Conservation (phyloP, 2,329 filamentous ascomycete genomes). For the Thelonectria discophora region DNA sequence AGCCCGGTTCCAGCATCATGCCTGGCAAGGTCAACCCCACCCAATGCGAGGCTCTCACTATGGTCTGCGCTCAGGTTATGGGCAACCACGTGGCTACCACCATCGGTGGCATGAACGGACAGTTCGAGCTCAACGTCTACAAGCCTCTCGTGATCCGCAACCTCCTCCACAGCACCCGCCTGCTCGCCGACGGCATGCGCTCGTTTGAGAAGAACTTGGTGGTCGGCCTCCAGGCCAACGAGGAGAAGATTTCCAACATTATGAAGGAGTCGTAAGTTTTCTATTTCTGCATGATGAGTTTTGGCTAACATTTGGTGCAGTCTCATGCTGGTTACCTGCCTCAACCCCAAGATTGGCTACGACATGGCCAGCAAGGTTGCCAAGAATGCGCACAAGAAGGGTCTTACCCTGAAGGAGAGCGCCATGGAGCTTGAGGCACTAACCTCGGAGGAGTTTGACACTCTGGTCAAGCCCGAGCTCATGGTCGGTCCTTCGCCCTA, state of each 20-base stretch:
- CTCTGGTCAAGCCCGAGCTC: slow-evolving; percentile 88
- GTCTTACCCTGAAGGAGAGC: slow-evolving; percentile 89
- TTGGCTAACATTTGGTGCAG: slow-evolving; percentile 55
- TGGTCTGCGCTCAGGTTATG: slow-evolving; percentile 98
- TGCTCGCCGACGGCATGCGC: slow-evolving; percentile 90
- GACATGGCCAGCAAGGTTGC: slow-evolving; percentile 97
- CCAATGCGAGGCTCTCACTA: slow-evolving; percentile 96
- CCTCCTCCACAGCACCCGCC: slow-evolving; percentile 88
- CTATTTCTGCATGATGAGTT: not conserved
- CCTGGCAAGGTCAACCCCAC: slow-evolving; percentile 99
- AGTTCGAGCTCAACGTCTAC: slow-evolving; percentile 99
- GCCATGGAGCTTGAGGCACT: slow-evolving; percentile 93
- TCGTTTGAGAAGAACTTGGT: slow-evolving; percentile 96
- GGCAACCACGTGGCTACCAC: slow-evolving; percentile 95
- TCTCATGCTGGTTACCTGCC: slow-evolving; percentile 97
- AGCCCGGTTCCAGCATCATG: slow-evolving; percentile 98
- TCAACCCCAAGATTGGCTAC: slow-evolving; percentile 97
- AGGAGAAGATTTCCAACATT: slow-evolving; percentile 87
- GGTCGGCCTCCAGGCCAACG: slow-evolving; percentile 87
- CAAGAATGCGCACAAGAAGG: slow-evolving; percentile 99
- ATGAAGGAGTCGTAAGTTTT: slow-evolving; percentile 88
- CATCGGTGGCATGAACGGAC: slow-evolving; percentile 94
- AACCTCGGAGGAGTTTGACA: slow-evolving; percentile 88
- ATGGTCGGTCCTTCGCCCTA: slow-evolving; percentile 86
- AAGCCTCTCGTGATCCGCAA: slow-evolving; percentile 97